phyloP scores from a whole-genome alignment of 1,284 basidiomycete species.

The Vanrija humicola region DNA sequence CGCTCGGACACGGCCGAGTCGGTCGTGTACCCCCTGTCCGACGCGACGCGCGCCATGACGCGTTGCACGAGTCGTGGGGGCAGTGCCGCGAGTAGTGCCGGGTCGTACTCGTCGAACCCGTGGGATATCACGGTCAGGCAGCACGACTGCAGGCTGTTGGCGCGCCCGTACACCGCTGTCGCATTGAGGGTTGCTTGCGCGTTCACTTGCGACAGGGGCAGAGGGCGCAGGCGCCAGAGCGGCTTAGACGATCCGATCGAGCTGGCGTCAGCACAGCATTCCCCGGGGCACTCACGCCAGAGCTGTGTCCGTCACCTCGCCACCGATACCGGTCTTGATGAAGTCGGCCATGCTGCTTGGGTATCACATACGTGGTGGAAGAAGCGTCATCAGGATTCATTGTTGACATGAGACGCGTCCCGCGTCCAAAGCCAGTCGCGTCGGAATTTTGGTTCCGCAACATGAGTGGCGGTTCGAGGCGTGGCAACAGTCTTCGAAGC shows the following conservation, averaged over 20 bases:
- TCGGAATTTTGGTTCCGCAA: too few species aligned
- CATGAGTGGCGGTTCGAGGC: too few species aligned
- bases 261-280: conserved; percentile 11
- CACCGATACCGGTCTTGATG: conserved; percentile 11
- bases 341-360: neutral
- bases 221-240: conserved; percentile 31
- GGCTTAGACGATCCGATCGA: conserved; percentile 13
- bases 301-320: conserved; percentile 11
- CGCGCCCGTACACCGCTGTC: conserved; percentile 3
- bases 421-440: too few species aligned
- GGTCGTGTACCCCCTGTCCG: conserved; percentile 2
- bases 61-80: conserved; percentile 15
- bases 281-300: conserved; percentile 1
- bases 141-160: conserved; percentile 21
- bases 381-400: too few species aligned
- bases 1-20: neutral
- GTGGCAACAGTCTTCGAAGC: too few species aligned
- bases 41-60: conserved; percentile 24
- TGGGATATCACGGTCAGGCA: conserved; percentile 31
- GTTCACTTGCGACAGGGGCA: conserved; percentile 29
- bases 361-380: too few species aligned
- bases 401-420: too few species aligned
- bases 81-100: conserved; percentile 16
- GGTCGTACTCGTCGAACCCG: conserved; percentile 25
- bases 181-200: neutral